These are phyloP conservation scores for Oenanthe sinensis DNA, from an alignment of 129 eudicot genomes.

Conservation along the genomic window DNA sequence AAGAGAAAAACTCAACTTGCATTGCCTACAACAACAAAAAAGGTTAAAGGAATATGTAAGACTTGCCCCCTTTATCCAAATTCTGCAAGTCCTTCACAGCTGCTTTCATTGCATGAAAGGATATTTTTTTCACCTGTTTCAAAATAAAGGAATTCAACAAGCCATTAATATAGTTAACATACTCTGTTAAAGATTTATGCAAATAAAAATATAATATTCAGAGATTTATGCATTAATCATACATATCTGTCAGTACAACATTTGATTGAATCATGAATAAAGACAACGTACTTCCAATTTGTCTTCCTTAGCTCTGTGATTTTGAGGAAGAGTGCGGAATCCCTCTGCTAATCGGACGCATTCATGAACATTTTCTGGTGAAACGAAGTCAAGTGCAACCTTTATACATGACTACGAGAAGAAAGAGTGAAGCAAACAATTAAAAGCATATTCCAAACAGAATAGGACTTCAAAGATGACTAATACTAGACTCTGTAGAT, in stretches of 20 bases:
- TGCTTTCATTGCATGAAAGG: slow-evolving; percentile 34
- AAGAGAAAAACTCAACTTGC: background rate
- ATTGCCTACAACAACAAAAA: background rate
- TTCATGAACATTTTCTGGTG: slow-evolving; percentile 26
- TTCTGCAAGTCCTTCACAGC: slow-evolving; percentile 16
- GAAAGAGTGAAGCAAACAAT: background rate
- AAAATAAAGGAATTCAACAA: background rate
- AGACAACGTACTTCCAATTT: slow-evolving; percentile 13
- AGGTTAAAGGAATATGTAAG: background rate
- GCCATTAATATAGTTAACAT: background rate
- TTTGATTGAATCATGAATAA: background rate
- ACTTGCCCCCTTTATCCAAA: background rate
- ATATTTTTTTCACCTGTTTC: slow-evolving; percentile 45
- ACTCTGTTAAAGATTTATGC: background rate
- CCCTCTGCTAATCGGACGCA: slow-evolving; percentile 23
- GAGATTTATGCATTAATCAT: background rate
- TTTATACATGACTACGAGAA: slow-evolving; percentile 25
- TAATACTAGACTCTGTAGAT: background rate
- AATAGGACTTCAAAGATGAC: background rate
- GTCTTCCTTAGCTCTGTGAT: slow-evolving; percentile 28
- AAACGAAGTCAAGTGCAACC: slow-evolving; percentile 25
- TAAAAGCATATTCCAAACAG: background rate
- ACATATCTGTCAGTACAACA: background rate
- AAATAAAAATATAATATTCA: background rate
- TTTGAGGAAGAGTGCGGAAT: slow-evolving; percentile 16